These are phyloP conservation scores for Fraxinus platypoda DNA, from an alignment of 305 asterid genomes.

Conservation along the genomic window DNA sequence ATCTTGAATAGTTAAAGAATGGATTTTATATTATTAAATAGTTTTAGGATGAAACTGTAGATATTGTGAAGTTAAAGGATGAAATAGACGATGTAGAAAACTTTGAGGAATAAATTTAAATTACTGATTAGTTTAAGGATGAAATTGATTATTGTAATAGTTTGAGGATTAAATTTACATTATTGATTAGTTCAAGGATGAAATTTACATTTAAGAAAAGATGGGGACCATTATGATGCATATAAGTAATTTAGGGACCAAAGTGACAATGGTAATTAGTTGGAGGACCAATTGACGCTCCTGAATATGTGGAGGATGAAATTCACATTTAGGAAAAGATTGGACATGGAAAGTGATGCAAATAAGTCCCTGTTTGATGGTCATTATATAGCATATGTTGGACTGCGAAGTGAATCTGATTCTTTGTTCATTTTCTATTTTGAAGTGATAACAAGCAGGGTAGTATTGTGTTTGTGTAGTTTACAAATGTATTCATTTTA, in stretches of 20 bases:
- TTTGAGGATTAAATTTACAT: background rate
- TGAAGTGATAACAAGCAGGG: too few relatives aligned
- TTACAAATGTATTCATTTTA: too few relatives aligned
- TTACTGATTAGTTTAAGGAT: too few relatives aligned
- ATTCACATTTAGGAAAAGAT: too few relatives aligned
- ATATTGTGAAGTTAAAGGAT: background rate
- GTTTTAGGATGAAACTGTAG: background rate
- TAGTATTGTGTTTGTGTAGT: too few relatives aligned
- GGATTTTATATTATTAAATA: too few relatives aligned
- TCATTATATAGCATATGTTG: too few relatives aligned
- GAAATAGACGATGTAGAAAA: background rate
- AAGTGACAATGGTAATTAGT: background rate
- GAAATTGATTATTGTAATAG: background rate
- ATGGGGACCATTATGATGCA: background rate
- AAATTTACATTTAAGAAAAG: too few relatives aligned
- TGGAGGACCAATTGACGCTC: background rate
- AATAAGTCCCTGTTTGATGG: too few relatives aligned
- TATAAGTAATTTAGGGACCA: background rate
- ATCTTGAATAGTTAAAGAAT: background rate
- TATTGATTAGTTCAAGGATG: background rate
- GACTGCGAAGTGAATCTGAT: too few relatives aligned
- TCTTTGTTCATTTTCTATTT: too few relatives aligned
- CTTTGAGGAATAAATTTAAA: background rate
- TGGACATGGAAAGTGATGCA: too few relatives aligned
- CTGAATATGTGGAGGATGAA: background rate